phyloP scores from a whole-genome alignment of 352 stramenopile genomes.

The Pythium phragmiticola region DNA sequence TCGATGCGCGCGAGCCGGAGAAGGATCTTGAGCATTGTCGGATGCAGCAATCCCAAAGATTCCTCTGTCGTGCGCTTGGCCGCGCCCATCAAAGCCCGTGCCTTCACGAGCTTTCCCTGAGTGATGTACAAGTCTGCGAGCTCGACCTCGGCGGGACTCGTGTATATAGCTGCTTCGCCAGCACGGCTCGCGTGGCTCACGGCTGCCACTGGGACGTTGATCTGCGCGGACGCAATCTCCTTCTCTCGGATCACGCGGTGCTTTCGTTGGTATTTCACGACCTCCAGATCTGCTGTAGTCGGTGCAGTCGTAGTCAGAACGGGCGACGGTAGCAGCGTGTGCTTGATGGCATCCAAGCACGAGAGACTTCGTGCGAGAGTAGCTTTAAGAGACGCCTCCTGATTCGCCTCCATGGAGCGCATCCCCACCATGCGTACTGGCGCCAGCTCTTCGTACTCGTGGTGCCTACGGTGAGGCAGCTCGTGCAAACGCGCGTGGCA shows the following conservation, averaged over 20 bases:
- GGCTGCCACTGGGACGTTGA: constrained; percentile 46
- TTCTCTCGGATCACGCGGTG: constrained; percentile 48
- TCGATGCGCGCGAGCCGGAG: constrained; percentile 35
- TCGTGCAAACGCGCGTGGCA: constrained; percentile 63
- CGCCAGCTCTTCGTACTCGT: constrained; percentile 46
- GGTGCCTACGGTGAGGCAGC: constrained; percentile 44
- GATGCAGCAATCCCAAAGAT: constrained; percentile 44
- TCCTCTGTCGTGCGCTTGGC: constrained; percentile 32
- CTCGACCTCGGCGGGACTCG: constrained; percentile 47
- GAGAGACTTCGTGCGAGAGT: constrained; percentile 26
- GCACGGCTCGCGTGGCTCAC: constrained; percentile 40
- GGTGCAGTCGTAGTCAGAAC: not conserved
- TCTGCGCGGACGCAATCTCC: constrained; percentile 50
- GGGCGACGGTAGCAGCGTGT: constrained; percentile 12
- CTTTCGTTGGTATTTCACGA: constrained; percentile 48
- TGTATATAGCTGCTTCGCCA: constrained; percentile 45
- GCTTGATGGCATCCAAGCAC: constrained; percentile 35
- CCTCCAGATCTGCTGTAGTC: constrained; percentile 33
- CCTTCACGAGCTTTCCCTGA: constrained; percentile 58
- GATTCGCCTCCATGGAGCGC: constrained; percentile 26
- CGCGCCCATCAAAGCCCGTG: constrained; percentile 33
- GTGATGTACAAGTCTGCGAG: constrained; percentile 55
- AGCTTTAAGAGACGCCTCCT: constrained; percentile 33
- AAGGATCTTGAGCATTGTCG: constrained; percentile 58
- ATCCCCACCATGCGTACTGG: constrained; percentile 31